Evolutionary conservation across 139 green algal species (phyloP).

Genomic region (Gonium pectorale): DNA sequence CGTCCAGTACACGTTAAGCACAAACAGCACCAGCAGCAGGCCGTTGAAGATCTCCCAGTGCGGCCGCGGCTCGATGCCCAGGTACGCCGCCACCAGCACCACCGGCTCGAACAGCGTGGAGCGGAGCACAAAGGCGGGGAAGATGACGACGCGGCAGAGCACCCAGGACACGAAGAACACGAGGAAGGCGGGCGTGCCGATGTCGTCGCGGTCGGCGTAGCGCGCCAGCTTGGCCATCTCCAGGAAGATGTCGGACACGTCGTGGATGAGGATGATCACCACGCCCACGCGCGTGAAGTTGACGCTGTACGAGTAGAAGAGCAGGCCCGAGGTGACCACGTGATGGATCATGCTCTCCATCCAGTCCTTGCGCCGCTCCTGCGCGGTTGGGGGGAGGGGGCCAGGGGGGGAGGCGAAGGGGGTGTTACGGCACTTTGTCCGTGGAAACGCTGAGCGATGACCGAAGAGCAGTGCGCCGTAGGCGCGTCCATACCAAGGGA

Average conservation of each 20-base stretch:
- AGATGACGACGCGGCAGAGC: conserved; percentile 69
- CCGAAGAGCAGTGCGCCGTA: too few relatives aligned
- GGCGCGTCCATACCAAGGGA: too few relatives aligned
- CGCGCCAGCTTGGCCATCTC: conserved; percentile 86
- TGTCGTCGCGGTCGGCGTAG: conserved; percentile 64
- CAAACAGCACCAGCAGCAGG: conserved; percentile 82
- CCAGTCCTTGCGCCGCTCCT: conserved; percentile 88
- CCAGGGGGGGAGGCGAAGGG: too few relatives aligned
- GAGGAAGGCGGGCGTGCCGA: conserved; percentile 57
- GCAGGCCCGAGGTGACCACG: conserved; percentile 74
- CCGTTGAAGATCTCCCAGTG: conserved; percentile 87
- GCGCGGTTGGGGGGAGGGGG: background rate
- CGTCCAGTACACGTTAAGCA: conserved; percentile 91
- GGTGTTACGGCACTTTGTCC: too few relatives aligned
- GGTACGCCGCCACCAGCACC: conserved; percentile 48
- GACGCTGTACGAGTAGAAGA: conserved; percentile 61
- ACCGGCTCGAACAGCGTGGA: conserved; percentile 52
- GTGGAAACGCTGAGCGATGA: too few relatives aligned
- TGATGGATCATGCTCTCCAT: conserved; percentile 86
- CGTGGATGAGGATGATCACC: conserved; percentile 88
- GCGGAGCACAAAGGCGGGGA: conserved; percentile 73
- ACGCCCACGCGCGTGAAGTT: conserved; percentile 85
- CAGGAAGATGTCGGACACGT: conserved; percentile 91
- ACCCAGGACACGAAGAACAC: conserved; percentile 83
- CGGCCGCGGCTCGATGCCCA: conserved; percentile 73